These are phyloP conservation scores for Citeromyces hawaiiensis DNA, from an alignment of 1,139 yeast species.

Conservation along the genomic window DNA sequence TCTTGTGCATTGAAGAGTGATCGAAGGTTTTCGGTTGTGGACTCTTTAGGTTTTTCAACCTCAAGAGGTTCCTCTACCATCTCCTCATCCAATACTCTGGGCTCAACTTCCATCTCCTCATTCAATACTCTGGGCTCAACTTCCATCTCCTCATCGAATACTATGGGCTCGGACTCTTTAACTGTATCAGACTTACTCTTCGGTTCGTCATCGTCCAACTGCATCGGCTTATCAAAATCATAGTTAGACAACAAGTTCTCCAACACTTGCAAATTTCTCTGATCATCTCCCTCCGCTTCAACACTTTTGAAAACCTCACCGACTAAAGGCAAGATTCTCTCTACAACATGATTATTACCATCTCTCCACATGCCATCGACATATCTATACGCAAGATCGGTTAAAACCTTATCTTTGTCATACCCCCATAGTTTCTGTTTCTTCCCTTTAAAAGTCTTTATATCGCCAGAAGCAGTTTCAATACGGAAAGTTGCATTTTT, in stretches of 20 bases:
- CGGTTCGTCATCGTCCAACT: slow-evolving; percentile 31
- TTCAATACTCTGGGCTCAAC: slow-evolving; percentile 13
- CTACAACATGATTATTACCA: slow-evolving; percentile 71
- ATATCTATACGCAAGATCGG: slow-evolving; percentile 53
- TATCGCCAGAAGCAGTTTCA: slow-evolving; percentile 38
- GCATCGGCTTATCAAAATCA: slow-evolving; percentile 53
- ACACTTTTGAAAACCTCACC: slow-evolving; percentile 9
- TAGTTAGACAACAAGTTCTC: slow-evolving; percentile 35
- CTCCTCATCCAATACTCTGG: slow-evolving; percentile 10
- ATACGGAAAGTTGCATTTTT: slow-evolving; percentile 55
- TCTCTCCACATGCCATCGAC: slow-evolving; percentile 67
- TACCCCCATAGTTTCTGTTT: slow-evolving; percentile 87
- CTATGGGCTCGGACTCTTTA: slow-evolving; percentile 12
- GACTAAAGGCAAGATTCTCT: slow-evolving; percentile 21
- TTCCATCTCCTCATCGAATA: slow-evolving; percentile 8
- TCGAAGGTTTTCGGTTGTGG: slow-evolving; percentile 43
- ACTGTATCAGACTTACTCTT: slow-evolving; percentile 26
- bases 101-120: slow-evolving; percentile 8
- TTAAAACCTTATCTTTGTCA: slow-evolving; percentile 47
- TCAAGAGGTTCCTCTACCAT: slow-evolving; percentile 7
- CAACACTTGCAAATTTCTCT: slow-evolving; percentile 20
- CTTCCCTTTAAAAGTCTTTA: slow-evolving; percentile 41
- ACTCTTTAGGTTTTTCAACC: slow-evolving; percentile 5
- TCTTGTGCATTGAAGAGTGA: slow-evolving; percentile 39
- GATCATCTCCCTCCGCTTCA: slow-evolving; percentile 15